Evolutionary conservation across 1,284 basidiomycete genomes (phyloP), one percentile per base, ranked within the genome.

Genomic region (Leccinum huronense): DNA sequence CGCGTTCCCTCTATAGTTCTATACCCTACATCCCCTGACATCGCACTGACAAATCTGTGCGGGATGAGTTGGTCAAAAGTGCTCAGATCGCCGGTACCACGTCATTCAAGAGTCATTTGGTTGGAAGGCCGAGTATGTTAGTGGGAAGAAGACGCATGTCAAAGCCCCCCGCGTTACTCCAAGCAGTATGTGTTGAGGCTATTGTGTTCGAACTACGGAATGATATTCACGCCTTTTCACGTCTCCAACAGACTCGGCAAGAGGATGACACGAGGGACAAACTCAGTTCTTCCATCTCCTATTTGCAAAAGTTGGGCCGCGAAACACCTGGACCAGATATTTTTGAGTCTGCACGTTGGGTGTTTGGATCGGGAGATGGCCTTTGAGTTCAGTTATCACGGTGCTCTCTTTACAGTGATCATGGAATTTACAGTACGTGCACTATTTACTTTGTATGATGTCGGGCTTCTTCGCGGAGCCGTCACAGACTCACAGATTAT

Each of bases 51-150:
- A 0, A 81, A 85, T 3, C 80, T 97, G 14, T 88, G 85, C 0
- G 87, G 0, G 90, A 92, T 64, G 88, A 97, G 67, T 82, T 97
- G 6, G 81, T 95, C 36, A 84, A 92, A 30, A 91, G 91, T 59
- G 96, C 95, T 1, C 95, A 97, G 77, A 88, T 98, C 23, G 92
- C 98, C 23, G 95, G 98, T 74, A 99, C 97, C 0, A 95, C 93
- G 8, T 79, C 99, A 67, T 96, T 99, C 80, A 97, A 97, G 78
- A 90, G 91, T 9, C 98, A 97, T 75, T 79, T 99, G 23, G 82
- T 92, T 42, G 90, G 91, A 33, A 84, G 92, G 62, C 95, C 97
- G 0, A 87, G 85, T 9, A 79, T 99, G 64, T 80, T 99, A 4
- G 95, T 71, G 95, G 94, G 56, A 96, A 96, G 81, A 91, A 92